Percentiles rank a stretch among this genome's conserved stretches.
phyloP scores from a whole-genome alignment of 176 grass and related monocot species.

The Guadua angustifolia region DNA sequence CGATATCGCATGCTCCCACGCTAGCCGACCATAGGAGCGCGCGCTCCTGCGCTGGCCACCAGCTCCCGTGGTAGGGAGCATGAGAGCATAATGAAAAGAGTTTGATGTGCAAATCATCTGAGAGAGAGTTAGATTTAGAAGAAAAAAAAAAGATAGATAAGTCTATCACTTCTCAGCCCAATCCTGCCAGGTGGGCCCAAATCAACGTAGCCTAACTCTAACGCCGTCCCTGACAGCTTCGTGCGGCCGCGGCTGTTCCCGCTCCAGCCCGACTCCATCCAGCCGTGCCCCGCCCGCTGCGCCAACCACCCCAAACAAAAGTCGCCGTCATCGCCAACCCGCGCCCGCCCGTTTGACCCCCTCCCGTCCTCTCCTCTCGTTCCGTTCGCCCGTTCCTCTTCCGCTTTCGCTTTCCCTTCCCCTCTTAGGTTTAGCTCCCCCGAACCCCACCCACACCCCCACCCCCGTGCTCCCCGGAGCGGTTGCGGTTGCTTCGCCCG shows the following conservation, averaged over 20 bases:
- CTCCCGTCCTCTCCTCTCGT: neutral
- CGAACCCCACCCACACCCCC: neutral
- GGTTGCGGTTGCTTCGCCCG: constrained; percentile 23
- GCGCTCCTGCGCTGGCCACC: too few species aligned
- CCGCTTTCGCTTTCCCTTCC: neutral
- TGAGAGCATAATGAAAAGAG: too few species aligned
- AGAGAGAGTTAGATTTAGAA: too few species aligned
- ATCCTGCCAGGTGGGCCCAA: neutral
- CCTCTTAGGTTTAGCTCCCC: constrained; percentile 34
- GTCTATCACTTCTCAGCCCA: too few species aligned
- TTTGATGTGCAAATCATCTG: too few species aligned
- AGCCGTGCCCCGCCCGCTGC: too few species aligned
- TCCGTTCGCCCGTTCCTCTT: constrained; percentile 9
- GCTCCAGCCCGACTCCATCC: neutral
- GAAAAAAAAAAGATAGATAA: too few species aligned
- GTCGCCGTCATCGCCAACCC: constrained; percentile 41
- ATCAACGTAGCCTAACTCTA: too few species aligned
- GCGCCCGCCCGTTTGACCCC: constrained; percentile 39
- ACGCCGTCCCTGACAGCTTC: neutral
- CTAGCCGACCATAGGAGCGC: too few species aligned
- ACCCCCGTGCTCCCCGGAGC: neutral
- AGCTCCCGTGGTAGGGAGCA: too few species aligned
- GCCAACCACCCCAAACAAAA: constrained; percentile 45
- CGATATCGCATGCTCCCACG: too few species aligned
- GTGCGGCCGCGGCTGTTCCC: neutral